Conservation (phyloP, 176 grass and related monocot species). For the Oryza glumipatula region DNA sequence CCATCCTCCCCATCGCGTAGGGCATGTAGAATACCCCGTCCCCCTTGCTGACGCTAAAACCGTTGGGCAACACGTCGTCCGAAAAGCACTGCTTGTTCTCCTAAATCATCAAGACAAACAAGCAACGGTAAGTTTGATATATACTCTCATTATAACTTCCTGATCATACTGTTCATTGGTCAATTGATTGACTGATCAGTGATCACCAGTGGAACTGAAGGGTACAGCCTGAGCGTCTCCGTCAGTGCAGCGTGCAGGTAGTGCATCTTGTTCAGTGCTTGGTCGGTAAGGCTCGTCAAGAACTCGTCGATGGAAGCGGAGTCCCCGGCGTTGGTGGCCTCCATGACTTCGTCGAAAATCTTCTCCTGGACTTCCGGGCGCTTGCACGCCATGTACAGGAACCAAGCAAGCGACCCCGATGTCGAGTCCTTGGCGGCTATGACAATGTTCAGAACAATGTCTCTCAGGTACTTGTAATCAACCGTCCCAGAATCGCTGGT, state of each 20-base stretch:
- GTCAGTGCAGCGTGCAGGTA: conserved; percentile 63
- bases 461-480: conserved; percentile 56
- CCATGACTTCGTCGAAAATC: conserved; percentile 42
- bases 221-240: conserved; percentile 70
- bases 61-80: conserved; percentile 58
- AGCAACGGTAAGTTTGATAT: not conserved
- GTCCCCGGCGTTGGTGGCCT: conserved; percentile 15
- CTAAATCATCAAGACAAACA: conserved; percentile 13
- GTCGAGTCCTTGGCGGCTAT: conserved; percentile 72
- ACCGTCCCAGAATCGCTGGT: conserved; percentile 40
- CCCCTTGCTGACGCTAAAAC: conserved; percentile 50
- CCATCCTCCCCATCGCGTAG: conserved; percentile 76
- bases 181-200: not conserved
- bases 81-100: conserved; percentile 71
- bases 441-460: conserved; percentile 66
- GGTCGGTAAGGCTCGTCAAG: conserved; percentile 48
- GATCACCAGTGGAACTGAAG: conserved; percentile 53
- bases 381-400: conserved; percentile 72
- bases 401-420: conserved; percentile 59
- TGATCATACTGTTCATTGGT: too few species aligned
- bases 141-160: not conserved
- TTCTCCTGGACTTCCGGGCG: conserved; percentile 57
- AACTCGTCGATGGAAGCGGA: conserved; percentile 45
- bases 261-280: conserved; percentile 76
- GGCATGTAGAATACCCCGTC: conserved; percentile 69